phyloP scores from a whole-genome alignment of 1,284 basidiomycete genomes.

The Stygiomarasmius scandens region DNA sequence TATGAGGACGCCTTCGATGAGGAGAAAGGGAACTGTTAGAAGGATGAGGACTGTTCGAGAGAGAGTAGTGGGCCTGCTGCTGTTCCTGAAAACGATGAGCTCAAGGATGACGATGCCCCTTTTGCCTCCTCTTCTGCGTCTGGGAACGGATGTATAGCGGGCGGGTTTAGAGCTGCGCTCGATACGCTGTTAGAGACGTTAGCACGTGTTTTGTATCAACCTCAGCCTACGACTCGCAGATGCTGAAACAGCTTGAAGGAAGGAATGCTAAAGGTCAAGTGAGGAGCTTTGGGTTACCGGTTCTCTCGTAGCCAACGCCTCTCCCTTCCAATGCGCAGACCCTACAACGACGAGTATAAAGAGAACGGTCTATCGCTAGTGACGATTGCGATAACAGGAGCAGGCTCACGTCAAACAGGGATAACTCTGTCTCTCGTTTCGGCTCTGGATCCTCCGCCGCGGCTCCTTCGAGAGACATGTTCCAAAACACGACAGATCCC shows the following conservation, averaged over 20 bases:
- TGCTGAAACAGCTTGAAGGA: conserved; percentile 93
- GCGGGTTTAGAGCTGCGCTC: conserved; percentile 84
- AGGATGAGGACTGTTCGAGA: conserved; percentile 66
- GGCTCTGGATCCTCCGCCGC: conserved; percentile 92
- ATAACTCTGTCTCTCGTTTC: conserved; percentile 78
- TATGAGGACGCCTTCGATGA: conserved; percentile 88
- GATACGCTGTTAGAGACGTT: conserved; percentile 88
- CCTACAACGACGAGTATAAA: conserved; percentile 78
- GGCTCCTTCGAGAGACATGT: conserved; percentile 95
- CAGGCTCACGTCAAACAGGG: conserved; percentile 72
- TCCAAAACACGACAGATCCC: conserved; percentile 79
- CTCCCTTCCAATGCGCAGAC: conserved; percentile 73
- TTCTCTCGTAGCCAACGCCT: conserved; percentile 79
- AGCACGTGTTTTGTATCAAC: conserved; percentile 92
- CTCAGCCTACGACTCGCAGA: conserved; percentile 94
- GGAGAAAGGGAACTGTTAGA: conserved; percentile 74
- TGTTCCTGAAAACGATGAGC: conserved; percentile 32
- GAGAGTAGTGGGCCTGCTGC: conserved; percentile 46
- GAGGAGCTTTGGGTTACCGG: conserved; percentile 77
- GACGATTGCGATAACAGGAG: conserved; percentile 79
- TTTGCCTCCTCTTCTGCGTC: conserved; percentile 33
- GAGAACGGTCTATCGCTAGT: conserved; percentile 75
- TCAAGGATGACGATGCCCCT: conserved; percentile 57
- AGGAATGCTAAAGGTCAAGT: conserved; percentile 92
- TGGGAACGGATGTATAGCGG: conserved; percentile 74